Evolutionary conservation across 352 stramenopile species (phyloP), one percentile per base, ranked within the genome.

Genomic region (Pythium brachiatum): DNA sequence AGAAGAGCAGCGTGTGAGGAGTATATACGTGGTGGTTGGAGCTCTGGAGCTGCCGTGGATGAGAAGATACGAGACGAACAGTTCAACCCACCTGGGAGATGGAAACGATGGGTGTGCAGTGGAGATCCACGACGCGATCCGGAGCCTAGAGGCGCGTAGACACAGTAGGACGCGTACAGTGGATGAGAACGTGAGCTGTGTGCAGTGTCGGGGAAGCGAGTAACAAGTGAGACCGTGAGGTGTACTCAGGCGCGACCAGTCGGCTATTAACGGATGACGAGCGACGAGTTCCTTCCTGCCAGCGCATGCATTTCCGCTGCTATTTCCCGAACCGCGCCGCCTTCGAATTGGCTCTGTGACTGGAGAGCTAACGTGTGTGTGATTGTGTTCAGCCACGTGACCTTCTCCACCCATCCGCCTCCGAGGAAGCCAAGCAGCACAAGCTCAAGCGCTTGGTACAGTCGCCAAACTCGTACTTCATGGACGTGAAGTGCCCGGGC

Each of bases 381-480:
- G 27, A 7, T n/a, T 44, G 21, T 51, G 57, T 44, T 23, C 57
- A 94, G 85, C 65, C 83, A 69, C 80, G 85, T 89, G 98, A 99
- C 90, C 93, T 99, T 79, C 83, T 99, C 74, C 87, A 99, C 89
- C 97, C 97, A 52, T 89, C 90, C 68, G 81, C 94, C 63, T 94
- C 96, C 66, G 80, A 97, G 47, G 97, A 99, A 88, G 91, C 92
- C 73, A 88, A 83, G 70, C 99, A 98, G 79, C 97, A 99, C 96
- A 99, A 99, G 95, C 91, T 99, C 65, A 99, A 99, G 79, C 91
- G 98, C 72, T 90, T 99, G 72, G 97, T 99, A 79, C 98, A 99
- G 88, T 92, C 88, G 64, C 98, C 98, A 56, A 99, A 99, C 92
- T 98, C 89, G 72, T 99, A 98, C 83, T 98, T 98, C 79, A 98